Evolutionary conservation across 2,329 filamentous ascomycete species (phyloP).

Genomic region (Magnaporthiopsis rhizophila): DNA sequence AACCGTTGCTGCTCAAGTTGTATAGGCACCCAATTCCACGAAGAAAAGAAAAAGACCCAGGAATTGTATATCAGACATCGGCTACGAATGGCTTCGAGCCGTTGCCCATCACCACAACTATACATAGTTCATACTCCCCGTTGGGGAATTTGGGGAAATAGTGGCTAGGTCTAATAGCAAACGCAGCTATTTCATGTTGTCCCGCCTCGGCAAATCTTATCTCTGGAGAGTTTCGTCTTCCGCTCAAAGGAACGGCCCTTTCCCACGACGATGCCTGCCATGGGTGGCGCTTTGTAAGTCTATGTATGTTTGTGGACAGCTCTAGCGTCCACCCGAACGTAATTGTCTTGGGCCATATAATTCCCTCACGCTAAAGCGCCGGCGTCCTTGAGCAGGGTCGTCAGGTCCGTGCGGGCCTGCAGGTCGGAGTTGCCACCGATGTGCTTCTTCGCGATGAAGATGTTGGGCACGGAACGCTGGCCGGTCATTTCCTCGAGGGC

Average conservation of each 20-base stretch:
- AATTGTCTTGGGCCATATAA: neutral
- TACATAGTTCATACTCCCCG: neutral
- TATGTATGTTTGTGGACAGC: neutral
- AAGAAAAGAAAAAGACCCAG: neutral
- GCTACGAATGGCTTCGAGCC: neutral
- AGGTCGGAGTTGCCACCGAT: conserved; percentile 95
- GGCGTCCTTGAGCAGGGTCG: conserved; percentile 32
- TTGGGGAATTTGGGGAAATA: neutral
- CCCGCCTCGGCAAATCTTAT: neutral
- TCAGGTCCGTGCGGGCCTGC: conserved; percentile 56
- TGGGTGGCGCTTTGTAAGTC: neutral
- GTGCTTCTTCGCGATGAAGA: conserved; percentile 85
- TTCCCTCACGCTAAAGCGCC: conserved; percentile 22
- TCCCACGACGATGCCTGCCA: neutral
- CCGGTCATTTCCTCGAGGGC: conserved; percentile 72
- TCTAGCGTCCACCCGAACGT: neutral
- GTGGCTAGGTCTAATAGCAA: neutral
- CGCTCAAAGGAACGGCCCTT: neutral
- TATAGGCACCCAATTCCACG: conserved; percentile 18
- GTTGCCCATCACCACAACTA: neutral
- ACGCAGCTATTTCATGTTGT: neutral
- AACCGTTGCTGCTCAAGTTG: conserved; percentile 73
- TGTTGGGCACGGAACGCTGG: conserved; percentile 90
- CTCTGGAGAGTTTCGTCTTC: neutral
- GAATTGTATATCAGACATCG: neutral